Evolutionary conservation across 768 basidiomycete species (phyloP).

Genomic region (Asterophora parasitica): DNA sequence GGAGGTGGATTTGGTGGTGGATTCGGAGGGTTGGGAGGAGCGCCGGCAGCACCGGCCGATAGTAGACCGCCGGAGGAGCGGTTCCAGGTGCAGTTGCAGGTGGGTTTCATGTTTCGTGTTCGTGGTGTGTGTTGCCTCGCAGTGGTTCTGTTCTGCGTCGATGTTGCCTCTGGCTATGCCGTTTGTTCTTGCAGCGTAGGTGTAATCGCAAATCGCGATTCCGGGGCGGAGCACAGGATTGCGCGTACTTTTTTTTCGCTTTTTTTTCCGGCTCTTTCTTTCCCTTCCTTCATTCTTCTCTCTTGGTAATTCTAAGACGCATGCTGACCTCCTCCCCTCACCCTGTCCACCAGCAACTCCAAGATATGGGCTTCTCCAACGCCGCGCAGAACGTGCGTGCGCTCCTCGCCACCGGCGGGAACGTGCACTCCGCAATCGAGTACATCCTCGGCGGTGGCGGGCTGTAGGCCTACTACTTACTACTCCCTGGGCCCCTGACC

Average conservation of each 20-base stretch:
- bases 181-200: no score
- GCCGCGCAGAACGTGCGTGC: slow-evolving; percentile 88
- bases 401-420: slow-evolving; percentile 86
- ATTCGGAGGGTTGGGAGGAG: slow-evolving; percentile 16
- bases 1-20: no score
- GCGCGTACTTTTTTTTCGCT: no score
- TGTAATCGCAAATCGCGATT: no score
- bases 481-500: no score
- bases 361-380: slow-evolving; percentile 93
- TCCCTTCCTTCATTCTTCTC: background rate
- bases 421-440: slow-evolving; percentile 88
- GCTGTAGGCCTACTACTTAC: slow-evolving; percentile 19
- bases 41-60: slow-evolving; percentile 52
- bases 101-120: slow-evolving; percentile 25
- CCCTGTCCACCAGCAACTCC: slow-evolving; percentile 88
- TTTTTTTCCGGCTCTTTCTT: no score
- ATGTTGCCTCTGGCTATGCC: no score
- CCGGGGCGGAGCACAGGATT: no score
- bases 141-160: no score
- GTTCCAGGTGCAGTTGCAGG: slow-evolving; percentile 84
- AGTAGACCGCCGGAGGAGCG: slow-evolving; percentile 83
- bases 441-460: slow-evolving; percentile 85
- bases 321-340: no score
- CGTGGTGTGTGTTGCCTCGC: no score
- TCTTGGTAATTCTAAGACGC: no score